Conservation (phyloP, 202 grass and related monocot genomes). For the Setaria italica region DNA sequence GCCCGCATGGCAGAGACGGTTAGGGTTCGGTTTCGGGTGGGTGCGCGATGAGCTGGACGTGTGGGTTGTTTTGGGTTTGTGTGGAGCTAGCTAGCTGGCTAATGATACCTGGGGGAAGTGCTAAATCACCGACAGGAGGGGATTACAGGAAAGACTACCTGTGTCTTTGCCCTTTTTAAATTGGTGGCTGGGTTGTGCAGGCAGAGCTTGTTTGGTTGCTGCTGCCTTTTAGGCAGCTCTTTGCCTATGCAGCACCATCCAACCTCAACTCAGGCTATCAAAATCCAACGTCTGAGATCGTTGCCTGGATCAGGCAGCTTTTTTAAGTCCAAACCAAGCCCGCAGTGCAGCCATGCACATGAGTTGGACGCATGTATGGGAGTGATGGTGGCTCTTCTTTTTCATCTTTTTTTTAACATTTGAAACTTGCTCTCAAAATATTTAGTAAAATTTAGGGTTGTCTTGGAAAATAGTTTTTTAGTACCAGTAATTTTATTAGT, state of each 20-base stretch:
- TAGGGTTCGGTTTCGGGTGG: neutral
- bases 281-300: no score
- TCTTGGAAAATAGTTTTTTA: neutral
- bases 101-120: slow-evolving; percentile 8
- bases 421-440: neutral
- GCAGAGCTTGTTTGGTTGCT: no score
- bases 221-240: no score
- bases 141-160: neutral
- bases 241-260: no score
- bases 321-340: no score
- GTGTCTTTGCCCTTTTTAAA: neutral
- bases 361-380: slow-evolving; percentile 1
- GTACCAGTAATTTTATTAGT: neutral
- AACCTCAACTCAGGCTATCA: no score
- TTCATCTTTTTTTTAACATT: neutral
- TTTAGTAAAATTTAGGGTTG: neutral
- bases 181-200: neutral
- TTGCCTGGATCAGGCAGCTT: no score
- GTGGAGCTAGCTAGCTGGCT: neutral
- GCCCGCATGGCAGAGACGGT: neutral
- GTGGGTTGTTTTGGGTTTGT: neutral
- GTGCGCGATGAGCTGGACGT: slow-evolving; percentile 45
- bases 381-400: neutral
- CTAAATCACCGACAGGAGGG: slow-evolving; percentile 19
- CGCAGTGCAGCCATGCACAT: neutral